Base-by-base conservation (phyloP, 2,329 filamentous ascomycete species). In the Aspergillus unguis region DNA sequence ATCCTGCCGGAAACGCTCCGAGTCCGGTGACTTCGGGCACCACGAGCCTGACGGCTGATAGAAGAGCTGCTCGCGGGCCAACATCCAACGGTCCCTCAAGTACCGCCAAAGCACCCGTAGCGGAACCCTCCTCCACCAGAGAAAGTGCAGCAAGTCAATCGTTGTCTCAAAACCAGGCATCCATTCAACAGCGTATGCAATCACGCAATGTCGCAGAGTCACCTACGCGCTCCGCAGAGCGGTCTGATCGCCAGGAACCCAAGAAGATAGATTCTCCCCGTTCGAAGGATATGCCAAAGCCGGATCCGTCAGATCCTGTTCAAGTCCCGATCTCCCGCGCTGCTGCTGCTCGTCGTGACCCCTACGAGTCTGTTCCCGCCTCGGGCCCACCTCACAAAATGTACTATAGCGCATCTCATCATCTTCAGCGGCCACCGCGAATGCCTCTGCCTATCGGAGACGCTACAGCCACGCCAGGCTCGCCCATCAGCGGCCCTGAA, bases 401-500 rank as follows among this genome's bases (percentile, higher is more conserved):
- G 72, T 74, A 74, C 58, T 74, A 75, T 59, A 70, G 62, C 49
- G 62, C 69, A 4, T 70, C 70, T 10, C 64, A 71, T 48, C 69
- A 76, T 62, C 63, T 75, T 45, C 68, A 78, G 70, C 65, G 75
- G n/a, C 92, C 92, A 42, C 92, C 92, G 46, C 87, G 92, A 55
- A 78, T 97, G 64, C 92, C 92, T 53, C 82, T 97, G 54, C 92
- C 92, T 50, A 96, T 97, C 63, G 91, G 95, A 64, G 90, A 96
- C 76, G 91, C 95, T 69, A 82, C 88, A 10, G 86, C 94, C 62
- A 90, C 88, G 1, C 92, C 92, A 1, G 92, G 92, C 27, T 96
- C 92, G 41, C 92, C 92, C 49, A 92, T 96, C 58, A 83, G 92
- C 57, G 84, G 87, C 5, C 82, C 90, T 1, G 79, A 85, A 28